Evolutionary conservation across 768 basidiomycete species (phyloP).

Genomic region (Hortiboletus flavorubellus): DNA sequence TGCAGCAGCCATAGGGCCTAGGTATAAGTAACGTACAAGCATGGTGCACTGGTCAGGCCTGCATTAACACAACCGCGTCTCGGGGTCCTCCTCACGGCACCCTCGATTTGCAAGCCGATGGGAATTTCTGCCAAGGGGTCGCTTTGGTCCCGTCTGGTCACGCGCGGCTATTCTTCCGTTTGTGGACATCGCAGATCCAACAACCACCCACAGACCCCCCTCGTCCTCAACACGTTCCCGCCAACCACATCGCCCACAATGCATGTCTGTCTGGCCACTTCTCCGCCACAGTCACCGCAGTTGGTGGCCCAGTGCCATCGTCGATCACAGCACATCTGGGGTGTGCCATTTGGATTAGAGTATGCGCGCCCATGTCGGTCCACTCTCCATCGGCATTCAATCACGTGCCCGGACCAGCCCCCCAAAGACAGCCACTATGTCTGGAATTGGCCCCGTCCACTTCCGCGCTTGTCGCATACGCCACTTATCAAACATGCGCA

Average conservation of each 20-base stretch:
- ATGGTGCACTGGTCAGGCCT: neutral
- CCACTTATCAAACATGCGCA: constrained; percentile 29
- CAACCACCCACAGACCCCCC: neutral
- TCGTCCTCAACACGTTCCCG: no score
- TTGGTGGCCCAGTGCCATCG: no score
- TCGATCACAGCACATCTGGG: no score
- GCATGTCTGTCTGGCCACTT: neutral
- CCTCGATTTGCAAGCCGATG: constrained; percentile 19
- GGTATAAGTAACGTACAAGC: constrained; percentile 33
- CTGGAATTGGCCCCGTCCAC: constrained; percentile 22
- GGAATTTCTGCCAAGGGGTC: constrained; percentile 17
- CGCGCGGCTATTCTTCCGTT: constrained; percentile 19
- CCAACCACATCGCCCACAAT: no score
- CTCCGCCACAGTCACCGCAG: constrained; percentile 9
- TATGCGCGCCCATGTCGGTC: neutral
- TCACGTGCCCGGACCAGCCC: constrained; percentile 12
- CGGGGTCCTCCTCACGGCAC: constrained; percentile 26
- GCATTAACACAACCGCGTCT: neutral
- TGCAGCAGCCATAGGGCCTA: constrained; percentile 21
- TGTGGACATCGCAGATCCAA: constrained; percentile 19
- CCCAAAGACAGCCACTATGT: constrained; percentile 20
- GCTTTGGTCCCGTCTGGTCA: constrained; percentile 25
- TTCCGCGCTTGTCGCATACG: constrained; percentile 35
- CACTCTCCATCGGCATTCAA: constrained; percentile 4
- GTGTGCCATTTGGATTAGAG: neutral